Evolutionary conservation across 495 filamentous ascomycete species (phyloP).

Genomic region (Penicillium silybi): DNA sequence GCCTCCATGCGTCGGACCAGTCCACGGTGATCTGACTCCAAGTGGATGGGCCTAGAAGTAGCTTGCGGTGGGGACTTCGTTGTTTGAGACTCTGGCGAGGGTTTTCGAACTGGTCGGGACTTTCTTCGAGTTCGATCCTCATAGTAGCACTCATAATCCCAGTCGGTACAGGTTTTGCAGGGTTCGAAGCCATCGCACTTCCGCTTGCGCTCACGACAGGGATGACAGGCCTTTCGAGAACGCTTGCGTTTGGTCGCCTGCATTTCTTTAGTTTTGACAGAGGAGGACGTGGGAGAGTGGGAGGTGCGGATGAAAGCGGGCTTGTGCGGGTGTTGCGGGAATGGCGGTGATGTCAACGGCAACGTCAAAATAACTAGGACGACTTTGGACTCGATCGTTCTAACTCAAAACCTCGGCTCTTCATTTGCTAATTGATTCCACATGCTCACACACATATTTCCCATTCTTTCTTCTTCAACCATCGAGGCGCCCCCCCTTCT

Average conservation of each 20-base stretch:
- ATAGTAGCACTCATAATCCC: constrained; percentile 47
- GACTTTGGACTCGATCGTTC: background rate
- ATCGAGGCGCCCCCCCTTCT: background rate
- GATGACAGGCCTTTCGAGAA: constrained; percentile 39
- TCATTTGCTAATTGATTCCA: background rate
- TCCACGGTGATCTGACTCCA: constrained; percentile 26
- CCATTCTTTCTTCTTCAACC: background rate
- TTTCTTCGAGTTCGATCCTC: constrained; percentile 3
- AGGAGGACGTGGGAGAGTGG: background rate
- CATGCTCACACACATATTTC: background rate
- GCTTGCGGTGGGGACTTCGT: background rate
- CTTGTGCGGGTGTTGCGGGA: constrained; percentile 6
- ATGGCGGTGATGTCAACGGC: background rate
- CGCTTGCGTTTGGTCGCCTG: constrained; percentile 31
- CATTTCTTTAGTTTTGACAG: background rate
- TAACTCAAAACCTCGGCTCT: background rate
- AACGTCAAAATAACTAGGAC: background rate
- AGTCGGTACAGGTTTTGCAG: constrained; percentile 43
- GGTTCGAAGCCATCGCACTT: constrained; percentile 46
- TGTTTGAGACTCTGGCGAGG: background rate
- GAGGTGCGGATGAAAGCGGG: constrained; percentile 8
- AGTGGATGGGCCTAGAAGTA: background rate
- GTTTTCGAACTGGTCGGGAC: background rate
- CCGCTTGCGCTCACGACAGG: constrained; percentile 47
- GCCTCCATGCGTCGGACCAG: constrained; percentile 34